Evolutionary conservation across 495 filamentous ascomycete species (phyloP).

Genomic region (Jackrogersella minutella): DNA sequence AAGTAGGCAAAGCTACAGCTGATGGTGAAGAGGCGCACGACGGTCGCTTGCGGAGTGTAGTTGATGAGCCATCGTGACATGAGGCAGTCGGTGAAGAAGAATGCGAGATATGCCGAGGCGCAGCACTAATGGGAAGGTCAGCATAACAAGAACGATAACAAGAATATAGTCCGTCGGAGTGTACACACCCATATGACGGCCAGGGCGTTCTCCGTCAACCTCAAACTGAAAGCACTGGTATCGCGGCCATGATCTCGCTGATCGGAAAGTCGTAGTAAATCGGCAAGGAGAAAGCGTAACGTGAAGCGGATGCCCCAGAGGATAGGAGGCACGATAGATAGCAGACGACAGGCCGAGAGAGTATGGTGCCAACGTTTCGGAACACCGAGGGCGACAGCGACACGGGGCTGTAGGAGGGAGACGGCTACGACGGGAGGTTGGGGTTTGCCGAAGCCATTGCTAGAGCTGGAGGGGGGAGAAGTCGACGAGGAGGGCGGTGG

Average conservation of each 20-base stretch:
- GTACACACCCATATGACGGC: constrained; percentile 83
- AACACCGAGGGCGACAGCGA: constrained; percentile 58
- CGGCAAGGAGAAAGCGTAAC: constrained; percentile 54
- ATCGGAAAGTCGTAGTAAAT: constrained; percentile 33
- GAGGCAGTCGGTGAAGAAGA: constrained; percentile 89
- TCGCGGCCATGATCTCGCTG: constrained; percentile 26
- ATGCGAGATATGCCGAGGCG: constrained; percentile 84
- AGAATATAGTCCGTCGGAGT: not conserved
- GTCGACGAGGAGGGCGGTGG: constrained; percentile 21
- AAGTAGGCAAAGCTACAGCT: constrained; percentile 81
- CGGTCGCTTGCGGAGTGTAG: constrained; percentile 84
- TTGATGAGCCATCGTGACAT: constrained; percentile 93
- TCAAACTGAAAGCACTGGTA: constrained; percentile 49
- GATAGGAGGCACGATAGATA: constrained; percentile 54
- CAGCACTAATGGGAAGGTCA: constrained; percentile 65
- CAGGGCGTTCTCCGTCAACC: constrained; percentile 79
- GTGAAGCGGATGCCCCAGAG: constrained; percentile 54
- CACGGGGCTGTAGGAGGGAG: constrained; percentile 62
- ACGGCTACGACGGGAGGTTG: constrained; percentile 37
- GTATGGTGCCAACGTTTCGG: constrained; percentile 56
- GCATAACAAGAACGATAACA: not conserved
- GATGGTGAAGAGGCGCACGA: constrained; percentile 82
- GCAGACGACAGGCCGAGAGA: constrained; percentile 55
- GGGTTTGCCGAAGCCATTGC: constrained; percentile 26
- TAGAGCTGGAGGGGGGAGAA: constrained; percentile 9